Percentiles rank a stretch among this genome's conserved stretches.
phyloP scores from a whole-genome alignment of 2,329 filamentous ascomycete genomes.

The Fusarium tupiense region DNA sequence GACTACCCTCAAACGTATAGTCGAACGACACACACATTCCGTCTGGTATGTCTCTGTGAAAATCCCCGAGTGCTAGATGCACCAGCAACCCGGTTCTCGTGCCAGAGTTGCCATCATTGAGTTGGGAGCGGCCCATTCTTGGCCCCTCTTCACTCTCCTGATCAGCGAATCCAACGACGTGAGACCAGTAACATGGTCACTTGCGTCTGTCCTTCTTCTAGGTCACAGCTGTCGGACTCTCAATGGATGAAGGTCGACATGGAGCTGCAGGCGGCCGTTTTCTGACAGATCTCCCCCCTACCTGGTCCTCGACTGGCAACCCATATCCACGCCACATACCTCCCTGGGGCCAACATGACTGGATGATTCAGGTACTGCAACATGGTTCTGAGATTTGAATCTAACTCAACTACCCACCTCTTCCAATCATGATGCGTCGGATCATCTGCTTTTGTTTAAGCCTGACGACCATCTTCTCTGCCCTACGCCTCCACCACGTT shows the following conservation, averaged over 20 bases:
- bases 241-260: neutral
- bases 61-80: neutral
- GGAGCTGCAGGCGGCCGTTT: slow-evolving; percentile 22
- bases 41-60: neutral
- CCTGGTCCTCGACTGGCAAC: slow-evolving; percentile 16
- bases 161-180: neutral
- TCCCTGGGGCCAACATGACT: slow-evolving; percentile 21
- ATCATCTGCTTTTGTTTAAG: slow-evolving; percentile 22
- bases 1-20: neutral
- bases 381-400: slow-evolving; percentile 29
- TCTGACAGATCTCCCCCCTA: slow-evolving; percentile 18
- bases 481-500: neutral
- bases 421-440: slow-evolving; percentile 14
- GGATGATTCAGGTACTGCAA: neutral
- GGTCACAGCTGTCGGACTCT: neutral
- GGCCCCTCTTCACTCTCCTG: neutral
- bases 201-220: neutral
- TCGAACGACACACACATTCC: neutral
- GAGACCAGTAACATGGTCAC: neutral
- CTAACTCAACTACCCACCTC: slow-evolving; percentile 1
- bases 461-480: slow-evolving; percentile 13
- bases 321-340: slow-evolving; percentile 41
- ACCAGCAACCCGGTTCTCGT: neutral
- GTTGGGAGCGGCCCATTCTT: neutral
- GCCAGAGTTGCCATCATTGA: neutral